Evolutionary conservation across 1,284 basidiomycete species (phyloP).

Genomic region (Sanghuangporus weigelae): DNA sequence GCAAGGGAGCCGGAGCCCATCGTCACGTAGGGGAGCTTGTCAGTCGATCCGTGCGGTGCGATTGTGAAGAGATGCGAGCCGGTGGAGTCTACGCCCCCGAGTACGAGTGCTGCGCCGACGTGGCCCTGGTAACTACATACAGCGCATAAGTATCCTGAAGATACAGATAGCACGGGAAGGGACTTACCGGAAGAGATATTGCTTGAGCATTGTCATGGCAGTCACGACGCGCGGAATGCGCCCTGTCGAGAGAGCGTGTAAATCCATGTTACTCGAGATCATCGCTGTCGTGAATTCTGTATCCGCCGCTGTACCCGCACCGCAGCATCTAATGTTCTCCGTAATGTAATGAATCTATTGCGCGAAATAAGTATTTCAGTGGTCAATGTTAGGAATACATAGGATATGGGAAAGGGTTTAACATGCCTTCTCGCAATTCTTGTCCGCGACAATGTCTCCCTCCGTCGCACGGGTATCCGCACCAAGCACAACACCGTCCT

Average conservation of each 20-base stretch:
- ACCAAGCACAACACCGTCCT: slow-evolving; percentile 91
- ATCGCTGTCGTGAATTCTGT: slow-evolving; percentile 94
- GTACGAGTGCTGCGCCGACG: slow-evolving; percentile 91
- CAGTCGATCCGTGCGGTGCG: slow-evolving; percentile 95
- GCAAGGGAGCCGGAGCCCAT: slow-evolving; percentile 97
- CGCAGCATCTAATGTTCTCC: slow-evolving; percentile 94
- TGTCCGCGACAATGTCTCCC: slow-evolving; percentile 95
- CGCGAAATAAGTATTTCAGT: background rate
- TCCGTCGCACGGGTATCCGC: slow-evolving; percentile 96
- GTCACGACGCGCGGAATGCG: slow-evolving; percentile 89
- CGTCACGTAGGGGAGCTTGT: slow-evolving; percentile 98
- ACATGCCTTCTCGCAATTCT: slow-evolving; percentile 97
- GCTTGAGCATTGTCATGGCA: slow-evolving; percentile 97
- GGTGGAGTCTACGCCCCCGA: slow-evolving; percentile 93
- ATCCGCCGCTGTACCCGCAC: slow-evolving; percentile 97
- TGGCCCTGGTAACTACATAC: slow-evolving; percentile 82
- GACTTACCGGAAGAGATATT: slow-evolving; percentile 73
- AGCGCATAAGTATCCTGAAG: background rate
- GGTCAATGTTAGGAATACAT: background rate
- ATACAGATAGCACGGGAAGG: background rate
- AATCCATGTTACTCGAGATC: slow-evolving; percentile 90
- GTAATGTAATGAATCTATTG: slow-evolving; percentile 95
- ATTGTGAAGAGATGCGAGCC: slow-evolving; percentile 97
- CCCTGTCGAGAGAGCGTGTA: slow-evolving; percentile 82
- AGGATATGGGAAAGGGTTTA: background rate